These are phyloP conservation scores for Mycena amicta DNA, from an alignment of 768 basidiomycete genomes.

Conservation along the genomic window DNA sequence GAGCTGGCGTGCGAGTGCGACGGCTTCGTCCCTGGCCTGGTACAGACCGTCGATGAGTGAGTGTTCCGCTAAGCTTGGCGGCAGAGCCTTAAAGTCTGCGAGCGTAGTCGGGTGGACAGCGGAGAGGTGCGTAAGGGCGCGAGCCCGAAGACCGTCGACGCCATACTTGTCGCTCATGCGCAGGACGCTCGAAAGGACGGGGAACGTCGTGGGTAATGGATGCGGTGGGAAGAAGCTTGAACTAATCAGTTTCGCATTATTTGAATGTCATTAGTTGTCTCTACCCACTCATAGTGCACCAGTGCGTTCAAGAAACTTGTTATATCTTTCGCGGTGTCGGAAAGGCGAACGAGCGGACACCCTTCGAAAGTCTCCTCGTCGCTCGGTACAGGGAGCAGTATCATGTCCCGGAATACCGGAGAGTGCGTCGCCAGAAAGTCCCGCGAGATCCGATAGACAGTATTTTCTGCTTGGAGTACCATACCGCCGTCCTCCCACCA, in stretches of 20 bases:
- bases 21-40: not conserved
- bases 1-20: not conserved
- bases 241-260: not conserved
- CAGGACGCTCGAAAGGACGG: not conserved
- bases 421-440: slow-evolving; percentile 19
- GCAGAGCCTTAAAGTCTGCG: not conserved
- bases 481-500: slow-evolving; percentile 22
- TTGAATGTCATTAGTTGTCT: too few species aligned
- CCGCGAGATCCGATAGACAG: slow-evolving; percentile 20
- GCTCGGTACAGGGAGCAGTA: not conserved
- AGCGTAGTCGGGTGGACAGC: not conserved
- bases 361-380: slow-evolving; percentile 1
- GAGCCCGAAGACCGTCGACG: not conserved
- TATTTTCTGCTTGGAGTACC: slow-evolving; percentile 18
- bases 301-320: not conserved
- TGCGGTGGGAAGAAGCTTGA: not conserved
- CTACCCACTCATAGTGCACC: not conserved
- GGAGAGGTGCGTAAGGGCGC: not conserved
- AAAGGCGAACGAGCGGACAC: not conserved
- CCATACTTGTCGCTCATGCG: slow-evolving; percentile 3
- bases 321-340: not conserved
- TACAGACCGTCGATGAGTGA: not conserved
- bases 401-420: slow-evolving; percentile 11
- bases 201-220: not conserved
- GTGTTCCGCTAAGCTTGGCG: not conserved